phyloP scores from a whole-genome alignment of 257 asterid genomes.

The Solanum lignicaule region DNA sequence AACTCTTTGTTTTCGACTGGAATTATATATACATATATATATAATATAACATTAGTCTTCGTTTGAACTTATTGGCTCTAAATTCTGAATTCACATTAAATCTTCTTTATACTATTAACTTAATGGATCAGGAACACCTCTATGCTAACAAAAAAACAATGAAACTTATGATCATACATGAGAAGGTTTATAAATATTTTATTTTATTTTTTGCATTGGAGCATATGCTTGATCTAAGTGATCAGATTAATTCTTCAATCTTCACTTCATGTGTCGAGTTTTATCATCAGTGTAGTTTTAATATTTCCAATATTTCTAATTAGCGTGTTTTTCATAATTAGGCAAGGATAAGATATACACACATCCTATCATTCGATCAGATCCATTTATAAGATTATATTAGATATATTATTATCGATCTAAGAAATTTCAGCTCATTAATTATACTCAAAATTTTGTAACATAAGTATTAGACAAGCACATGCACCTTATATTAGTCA shows the following conservation, averaged over 20 bases:
- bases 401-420: neutral
- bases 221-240: neutral
- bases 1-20: neutral
- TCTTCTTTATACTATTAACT: neutral
- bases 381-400: neutral
- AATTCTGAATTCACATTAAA: neutral
- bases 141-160: neutral
- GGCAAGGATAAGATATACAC: neutral
- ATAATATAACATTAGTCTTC: neutral
- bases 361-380: neutral
- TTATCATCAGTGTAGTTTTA: neutral
- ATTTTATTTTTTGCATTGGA: neutral
- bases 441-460: neutral
- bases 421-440: neutral
- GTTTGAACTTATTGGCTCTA: neutral
- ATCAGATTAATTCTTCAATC: neutral
- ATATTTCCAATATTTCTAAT: neutral
- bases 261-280: neutral
- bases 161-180: neutral
- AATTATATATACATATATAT: neutral
- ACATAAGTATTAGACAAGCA: neutral
- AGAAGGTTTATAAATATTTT: neutral
- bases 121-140: neutral
- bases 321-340: neutral
- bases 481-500: neutral